Evolutionary conservation across 2,329 filamentous ascomycete species (phyloP), one percentile per base, ranked within the genome.

Genomic region (Cordyceps pruinosa): DNA sequence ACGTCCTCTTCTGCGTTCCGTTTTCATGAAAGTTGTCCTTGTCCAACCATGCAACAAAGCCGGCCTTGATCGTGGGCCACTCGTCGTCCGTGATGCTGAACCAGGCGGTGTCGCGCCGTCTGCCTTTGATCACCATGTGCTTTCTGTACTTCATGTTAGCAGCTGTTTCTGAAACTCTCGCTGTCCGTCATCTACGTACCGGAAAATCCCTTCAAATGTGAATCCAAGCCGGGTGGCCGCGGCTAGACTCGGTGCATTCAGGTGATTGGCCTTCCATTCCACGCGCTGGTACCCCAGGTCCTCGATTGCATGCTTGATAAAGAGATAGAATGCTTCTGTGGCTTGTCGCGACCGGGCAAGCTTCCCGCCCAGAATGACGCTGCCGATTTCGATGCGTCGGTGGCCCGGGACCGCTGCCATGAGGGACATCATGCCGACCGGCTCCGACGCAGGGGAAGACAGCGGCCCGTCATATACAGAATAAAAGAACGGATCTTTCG

Each of bases 231-330:
- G 70, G 61, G 69, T 57, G 0, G 84, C 85, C 0, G 84, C 83
- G 4, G 75, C 69, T 15, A 74, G 69, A 45, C 81, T 84, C 0
- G 77, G 71, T 35, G 62, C 70, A 64, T 87, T 87, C 12, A 83
- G 68, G 17, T 73, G 62, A 64, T 87, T 77, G 54, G 81, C 83
- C 63, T 87, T 87, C 84, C 85, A 87, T 66, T 86, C 83, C 4
- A 85, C 76, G 8, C 84, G 72, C 4, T 77, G 67, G 64, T 82
- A 84, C 0, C 77, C 74, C 23, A 86, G 65, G 2, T 75, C 72
- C 4, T 80, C 76, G 61, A 87, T 81, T 0, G 76, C 75, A 56
- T 82, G 72, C 37, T 71, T 70, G 44, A 81, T 73, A n/a, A 85
- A 66, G 1, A 87, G 69, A 59, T 79, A 85, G 59, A 81, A 73